Evolutionary conservation across 176 grass and related monocot genomes (phyloP), one percentile per base, ranked within the genome.

Genomic region (Bromus sterilis): DNA sequence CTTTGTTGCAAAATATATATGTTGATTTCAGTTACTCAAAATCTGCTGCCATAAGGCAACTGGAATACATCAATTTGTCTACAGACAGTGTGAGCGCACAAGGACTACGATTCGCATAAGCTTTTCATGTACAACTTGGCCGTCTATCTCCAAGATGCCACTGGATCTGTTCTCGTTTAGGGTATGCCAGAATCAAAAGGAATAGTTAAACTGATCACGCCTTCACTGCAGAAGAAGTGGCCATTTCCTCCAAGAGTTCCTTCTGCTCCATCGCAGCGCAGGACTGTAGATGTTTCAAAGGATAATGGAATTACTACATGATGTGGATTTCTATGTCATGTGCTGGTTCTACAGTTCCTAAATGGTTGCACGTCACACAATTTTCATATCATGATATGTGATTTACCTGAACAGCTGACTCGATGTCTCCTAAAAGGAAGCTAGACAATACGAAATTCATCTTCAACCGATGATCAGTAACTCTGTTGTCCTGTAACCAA

Each of bases 241-340:
- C 89, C 80, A 97, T 44, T 84, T 97, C 94, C 80, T 97, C 91
- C 87, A 97, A 59, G 25, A 93, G 91, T 87, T 97, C 94, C 80
- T 89, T 91, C 69, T 97, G 87, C 85, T 97, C 94, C 91, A 94
- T 9, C 6, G 91, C 65, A 32, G 89, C 63, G 77, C 94, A 97
- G 11, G 89, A 86, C 91, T 86, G 63, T 29, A 74, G 24, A 71
- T 78, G 75, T 76, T 72, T 64, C 12, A n/a, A 14, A 36, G 13
- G 4, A 77, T 13, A 37, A 32, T 30, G 34, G 44, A 63, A 39
- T 33, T 21, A 25, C 39, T 15, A 83, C 20, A 35, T 55, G 77
- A 35, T 26, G 46, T 25, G 26, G 21, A 68, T 66, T 66, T 63
- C 29, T 36, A n/a, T 15, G 14, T 26, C 32, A 56, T 80, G 31